A percentile compares a stretch with the other conserved stretches of the same genome.
phyloP scores from a whole-genome alignment of 2,329 filamentous ascomycete species.

The Ascochyta rabiei region DNA sequence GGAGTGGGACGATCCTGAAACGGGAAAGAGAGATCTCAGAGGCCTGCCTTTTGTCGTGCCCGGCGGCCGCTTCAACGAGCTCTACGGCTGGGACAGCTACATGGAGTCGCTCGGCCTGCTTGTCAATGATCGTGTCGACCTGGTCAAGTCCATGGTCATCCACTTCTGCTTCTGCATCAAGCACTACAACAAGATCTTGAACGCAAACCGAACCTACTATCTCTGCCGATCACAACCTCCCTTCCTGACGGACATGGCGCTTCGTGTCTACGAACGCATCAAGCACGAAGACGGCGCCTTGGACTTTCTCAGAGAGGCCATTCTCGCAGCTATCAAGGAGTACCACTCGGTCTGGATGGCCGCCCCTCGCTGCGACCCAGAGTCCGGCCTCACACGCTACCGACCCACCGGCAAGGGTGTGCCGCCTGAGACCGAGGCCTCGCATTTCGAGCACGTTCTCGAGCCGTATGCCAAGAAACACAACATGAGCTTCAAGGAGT shows the following conservation, averaged over 20 bases:
- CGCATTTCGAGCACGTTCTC: constrained; percentile 83
- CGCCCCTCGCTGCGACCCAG: constrained; percentile 73
- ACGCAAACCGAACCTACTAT: constrained; percentile 96
- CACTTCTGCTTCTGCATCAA: constrained; percentile 99
- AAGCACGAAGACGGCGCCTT: constrained; percentile 79
- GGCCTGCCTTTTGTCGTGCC: constrained; percentile 97
- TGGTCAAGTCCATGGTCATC: constrained; percentile 91
- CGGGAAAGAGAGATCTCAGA: constrained; percentile 71
- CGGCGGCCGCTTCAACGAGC: constrained; percentile 94
- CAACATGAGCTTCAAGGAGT: constrained; percentile 79
- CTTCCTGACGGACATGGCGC: constrained; percentile 95
- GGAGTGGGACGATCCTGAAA: constrained; percentile 67
- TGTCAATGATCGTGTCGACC: constrained; percentile 80
- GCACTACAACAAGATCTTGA: constrained; percentile 98
- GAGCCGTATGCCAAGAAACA: constrained; percentile 84
- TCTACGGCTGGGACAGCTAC: constrained; percentile 99
- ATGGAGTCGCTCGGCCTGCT: constrained; percentile 94
- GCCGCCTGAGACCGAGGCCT: constrained; percentile 87
- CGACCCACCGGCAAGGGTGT: constrained; percentile 83
- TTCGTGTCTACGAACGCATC: constrained; percentile 92
- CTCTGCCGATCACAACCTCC: constrained; percentile 92
- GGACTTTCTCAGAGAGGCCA: constrained; percentile 80
- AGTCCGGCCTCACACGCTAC: constrained; percentile 83
- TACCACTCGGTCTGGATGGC: constrained; percentile 87
- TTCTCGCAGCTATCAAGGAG: constrained; percentile 94